Conservation (phyloP, 257 asterid genomes). For the Euphrasia confusa region DNA sequence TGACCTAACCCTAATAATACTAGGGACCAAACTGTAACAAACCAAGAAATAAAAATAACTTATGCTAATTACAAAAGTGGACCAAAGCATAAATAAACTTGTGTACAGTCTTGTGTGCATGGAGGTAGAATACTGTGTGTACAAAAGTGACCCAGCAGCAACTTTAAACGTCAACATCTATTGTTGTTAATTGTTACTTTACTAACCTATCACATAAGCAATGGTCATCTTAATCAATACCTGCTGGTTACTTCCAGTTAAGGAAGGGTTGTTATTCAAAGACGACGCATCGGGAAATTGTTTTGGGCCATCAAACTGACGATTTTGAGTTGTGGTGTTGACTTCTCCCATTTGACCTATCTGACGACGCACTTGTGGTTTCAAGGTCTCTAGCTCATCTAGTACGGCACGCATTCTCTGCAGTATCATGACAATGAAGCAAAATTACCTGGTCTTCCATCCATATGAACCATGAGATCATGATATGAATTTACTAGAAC, state of each 20-base stretch:
- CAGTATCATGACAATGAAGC: slow-evolving; percentile 20
- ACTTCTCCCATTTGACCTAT: slow-evolving; percentile 38
- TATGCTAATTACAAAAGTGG: no score
- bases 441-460: slow-evolving; percentile 21
- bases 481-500: slow-evolving; percentile 10
- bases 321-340: slow-evolving; percentile 33
- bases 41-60: no score
- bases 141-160: no score
- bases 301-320: slow-evolving; percentile 36
- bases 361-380: slow-evolving; percentile 56
- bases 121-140: no score
- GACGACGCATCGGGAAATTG: slow-evolving; percentile 34
- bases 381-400: slow-evolving; percentile 74
- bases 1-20: no score
- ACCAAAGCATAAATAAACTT: no score
- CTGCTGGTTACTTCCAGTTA: slow-evolving; percentile 37
- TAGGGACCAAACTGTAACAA: no score
- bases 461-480: slow-evolving; percentile 13
- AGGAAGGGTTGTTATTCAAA: slow-evolving; percentile 34
- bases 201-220: not conserved
- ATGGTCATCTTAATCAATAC: slow-evolving; percentile 28
- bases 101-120: no score
- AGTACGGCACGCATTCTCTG: slow-evolving; percentile 61
- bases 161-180: no score
- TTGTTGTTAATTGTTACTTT: not conserved